Conservation (phyloP, 768 basidiomycete genomes). For the Russula earlei region DNA sequence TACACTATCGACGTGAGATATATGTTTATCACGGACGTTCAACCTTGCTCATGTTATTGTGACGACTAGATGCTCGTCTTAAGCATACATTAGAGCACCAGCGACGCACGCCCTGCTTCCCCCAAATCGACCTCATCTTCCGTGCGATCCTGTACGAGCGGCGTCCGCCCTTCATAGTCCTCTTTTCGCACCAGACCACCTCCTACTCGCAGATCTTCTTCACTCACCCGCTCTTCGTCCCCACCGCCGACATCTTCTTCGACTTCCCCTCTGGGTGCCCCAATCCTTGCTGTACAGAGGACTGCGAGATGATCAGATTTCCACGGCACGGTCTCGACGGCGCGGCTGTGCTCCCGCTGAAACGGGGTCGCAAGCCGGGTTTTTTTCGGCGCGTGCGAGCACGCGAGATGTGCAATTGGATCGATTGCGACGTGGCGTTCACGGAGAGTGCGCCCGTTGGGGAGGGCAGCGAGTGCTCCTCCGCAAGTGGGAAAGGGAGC, state of each 20-base stretch:
- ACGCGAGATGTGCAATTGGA: slow-evolving; percentile 76
- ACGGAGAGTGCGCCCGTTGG: slow-evolving; percentile 39
- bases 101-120: slow-evolving; percentile 69
- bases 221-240: slow-evolving; percentile 61
- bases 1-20: slow-evolving; percentile 51
- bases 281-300: slow-evolving; percentile 69
- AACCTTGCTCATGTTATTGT: neutral
- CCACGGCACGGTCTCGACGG: slow-evolving; percentile 53
- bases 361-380: slow-evolving; percentile 39
- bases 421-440: slow-evolving; percentile 60
- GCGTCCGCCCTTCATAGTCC: slow-evolving; percentile 62
- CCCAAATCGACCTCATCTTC: slow-evolving; percentile 70
- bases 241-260: slow-evolving; percentile 61
- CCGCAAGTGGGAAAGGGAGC: slow-evolving; percentile 18
- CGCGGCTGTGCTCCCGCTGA: slow-evolving; percentile 55
- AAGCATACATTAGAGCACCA: slow-evolving; percentile 58
- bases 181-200: slow-evolving; percentile 73
- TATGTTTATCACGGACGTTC: neutral
- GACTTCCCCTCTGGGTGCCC: slow-evolving; percentile 75
- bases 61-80: slow-evolving; percentile 49
- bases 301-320: slow-evolving; percentile 77
- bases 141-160: slow-evolving; percentile 72
- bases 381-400: slow-evolving; percentile 35
- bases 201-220: slow-evolving; percentile 79
- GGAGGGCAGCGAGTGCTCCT: slow-evolving; percentile 25